Evolutionary conservation across 1,139 yeast genomes (phyloP), one percentile per base, ranked within the genome.

Genomic region (Blastobotrys illinoisensis): DNA sequence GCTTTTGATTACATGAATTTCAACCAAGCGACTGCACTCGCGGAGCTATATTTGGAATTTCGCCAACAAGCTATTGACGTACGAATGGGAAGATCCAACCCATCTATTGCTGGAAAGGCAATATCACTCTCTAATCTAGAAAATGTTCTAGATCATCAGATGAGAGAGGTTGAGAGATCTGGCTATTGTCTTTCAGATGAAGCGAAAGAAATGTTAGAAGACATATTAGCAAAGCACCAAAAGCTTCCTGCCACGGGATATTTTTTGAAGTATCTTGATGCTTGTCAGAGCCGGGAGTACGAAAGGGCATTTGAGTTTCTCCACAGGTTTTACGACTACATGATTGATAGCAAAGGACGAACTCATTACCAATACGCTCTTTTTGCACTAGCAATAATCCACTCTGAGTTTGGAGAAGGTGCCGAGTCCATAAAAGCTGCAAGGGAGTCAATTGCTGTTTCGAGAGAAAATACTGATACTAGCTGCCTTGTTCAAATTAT

Each of bases 361-460:
- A 78, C 80, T 49, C 83, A 82, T 60, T 87, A 87, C 64, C 97
- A 90, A 67, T 86, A 87, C 70, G 96, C 97, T 0, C 73, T 90
- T 46, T 77, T 90, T 16, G 84, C 90, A 11, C 73, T 88, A 51
- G 96, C 96, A 0, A 78, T 88, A 0, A 72, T 90, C 47, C 93
- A 89, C 63, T 88, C 88, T 19, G 81, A 81, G 54, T 89, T 88
- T 69, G 85, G 86, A 40, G 86, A 86, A 60, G 83, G 82, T 59
- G 79, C 78, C 24, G 88, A 88, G 60, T 96, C 97, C 0, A 70
- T 88, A 14, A 79, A 85, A 60, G 86, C 96, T 0, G 86, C 90
- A 4, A 89, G 86, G 60, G 97, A 90, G 66, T 95, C 97, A 0
- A 86, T 90, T 2, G 77, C 88, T 3, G 91, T 90, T 1, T 97